phyloP scores from a whole-genome alignment of 257 asterid genomes.

The Capsicum pubescens region DNA sequence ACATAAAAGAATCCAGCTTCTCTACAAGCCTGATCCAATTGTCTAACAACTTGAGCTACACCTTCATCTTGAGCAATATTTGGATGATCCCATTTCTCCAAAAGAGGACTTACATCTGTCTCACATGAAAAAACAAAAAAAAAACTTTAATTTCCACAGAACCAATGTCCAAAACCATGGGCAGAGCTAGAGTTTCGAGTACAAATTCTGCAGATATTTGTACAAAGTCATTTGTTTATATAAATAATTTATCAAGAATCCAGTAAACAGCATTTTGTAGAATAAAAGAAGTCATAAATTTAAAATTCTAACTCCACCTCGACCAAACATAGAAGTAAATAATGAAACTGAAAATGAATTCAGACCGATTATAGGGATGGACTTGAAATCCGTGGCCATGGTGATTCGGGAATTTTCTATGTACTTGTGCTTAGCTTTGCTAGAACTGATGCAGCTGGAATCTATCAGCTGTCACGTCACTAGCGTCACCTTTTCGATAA shows the following conservation, averaged over 20 bases:
- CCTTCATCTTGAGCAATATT: slow-evolving; percentile 57
- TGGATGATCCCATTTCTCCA: slow-evolving; percentile 83
- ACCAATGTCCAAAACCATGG: too few species aligned
- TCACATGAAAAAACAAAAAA: not conserved
- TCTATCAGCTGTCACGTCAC: not conserved
- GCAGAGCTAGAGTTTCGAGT: too few species aligned
- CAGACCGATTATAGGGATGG: slow-evolving; percentile 79
- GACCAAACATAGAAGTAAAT: not conserved
- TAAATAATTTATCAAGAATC: not conserved
- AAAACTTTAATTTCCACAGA: not conserved
- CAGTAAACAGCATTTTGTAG: not conserved
- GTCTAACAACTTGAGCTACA: slow-evolving; percentile 67
- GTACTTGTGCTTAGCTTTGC: not conserved
- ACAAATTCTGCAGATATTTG: not conserved
- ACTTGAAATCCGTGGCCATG: slow-evolving; percentile 89
- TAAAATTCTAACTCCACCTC: not conserved
- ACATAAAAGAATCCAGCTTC: slow-evolving; percentile 88
- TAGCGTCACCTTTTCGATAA: not conserved
- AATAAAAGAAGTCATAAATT: not conserved
- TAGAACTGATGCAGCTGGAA: not conserved
- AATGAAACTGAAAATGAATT: not conserved
- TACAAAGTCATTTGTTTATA: not conserved
- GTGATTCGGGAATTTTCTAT: slow-evolving; percentile 28
- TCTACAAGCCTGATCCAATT: slow-evolving; percentile 75
- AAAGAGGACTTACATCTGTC: slow-evolving; percentile 68